Base-by-base conservation (phyloP, 768 basidiomycete genomes). In the Tremella yokohamensis region DNA sequence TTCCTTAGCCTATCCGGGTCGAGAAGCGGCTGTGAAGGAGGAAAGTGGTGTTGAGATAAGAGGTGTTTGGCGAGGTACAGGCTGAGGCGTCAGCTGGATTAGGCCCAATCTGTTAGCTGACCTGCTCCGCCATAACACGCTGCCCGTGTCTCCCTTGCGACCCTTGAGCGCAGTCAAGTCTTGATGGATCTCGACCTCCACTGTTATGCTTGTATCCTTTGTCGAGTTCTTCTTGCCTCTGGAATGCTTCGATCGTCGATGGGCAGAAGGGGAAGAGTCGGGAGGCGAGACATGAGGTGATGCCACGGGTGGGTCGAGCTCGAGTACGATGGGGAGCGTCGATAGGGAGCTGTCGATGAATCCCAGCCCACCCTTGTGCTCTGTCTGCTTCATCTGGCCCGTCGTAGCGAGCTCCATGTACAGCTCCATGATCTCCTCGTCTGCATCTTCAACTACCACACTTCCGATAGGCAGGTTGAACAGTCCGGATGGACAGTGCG, bases 71-170 rank as follows among this genome's bases (percentile, higher is more conserved):
- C 66, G 8, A 76, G 64, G 40, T 71, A 57, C 0, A 72, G 61
- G 51, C 70, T 72, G 40, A 38, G 18, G 20, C 16, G 54, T 45
- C 25, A 58, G 42, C 22, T n/a, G 42, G 15, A 6, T 15, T 6
- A 6, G 42, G 42, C 15, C n/a, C 4, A 8, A 45, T 45, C 37
- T 20, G 34, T 48, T n/a, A 25, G 25, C 13, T 20, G 40, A 49
- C 63, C 68, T 70, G 25, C 67, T 64, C 49, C 73, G 56, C 75
- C 75, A 76, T 22, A 76, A 60, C 8, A 76, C 73, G 48, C 73
- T 74, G 19, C 75, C 75, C 11, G 75, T 74, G 62, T 76, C 75
- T 3, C 75, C 75, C 39, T 66, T 69, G n/a, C 68, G 42, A 18
- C 60, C 58, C 49, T 72, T 68, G 44, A 76, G 53, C n/a, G 64